Evolutionary conservation across 176 grass and related monocot genomes (phyloP).

Genomic region (Cocos nucifera): DNA sequence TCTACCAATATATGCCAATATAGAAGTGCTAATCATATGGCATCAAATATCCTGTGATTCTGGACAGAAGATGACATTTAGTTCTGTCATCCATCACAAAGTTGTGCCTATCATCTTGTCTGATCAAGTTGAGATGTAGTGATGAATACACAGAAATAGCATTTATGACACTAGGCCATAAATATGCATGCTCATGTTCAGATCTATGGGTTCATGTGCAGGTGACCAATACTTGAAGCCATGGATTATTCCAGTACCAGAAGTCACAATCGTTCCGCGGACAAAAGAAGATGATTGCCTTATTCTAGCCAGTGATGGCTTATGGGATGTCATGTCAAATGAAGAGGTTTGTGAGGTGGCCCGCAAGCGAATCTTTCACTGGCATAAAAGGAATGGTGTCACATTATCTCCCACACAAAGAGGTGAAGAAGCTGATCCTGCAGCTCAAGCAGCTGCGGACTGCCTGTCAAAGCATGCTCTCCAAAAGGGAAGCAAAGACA

Average conservation of each 20-base stretch:
- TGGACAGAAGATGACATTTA: too few relatives aligned
- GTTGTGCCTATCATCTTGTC: too few relatives aligned
- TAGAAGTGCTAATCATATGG: too few relatives aligned
- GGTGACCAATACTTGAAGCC: slow-evolving; percentile 91
- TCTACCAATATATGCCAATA: too few relatives aligned
- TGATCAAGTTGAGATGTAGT: too few relatives aligned
- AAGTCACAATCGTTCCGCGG: slow-evolving; percentile 62
- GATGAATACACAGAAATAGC: too few relatives aligned
- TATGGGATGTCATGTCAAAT: slow-evolving; percentile 82
- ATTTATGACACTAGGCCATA: too few relatives aligned
- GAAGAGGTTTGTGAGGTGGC: slow-evolving; percentile 79
- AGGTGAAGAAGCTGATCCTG: slow-evolving; percentile 45
- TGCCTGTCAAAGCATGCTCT: slow-evolving; percentile 71
- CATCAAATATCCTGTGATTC: too few relatives aligned
- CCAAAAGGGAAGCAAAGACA: slow-evolving; percentile 91
- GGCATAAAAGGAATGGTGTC: slow-evolving; percentile 71
- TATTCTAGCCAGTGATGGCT: slow-evolving; percentile 73
- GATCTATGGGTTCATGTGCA: slow-evolving; percentile 13
- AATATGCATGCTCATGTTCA: too few relatives aligned
- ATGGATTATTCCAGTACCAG: slow-evolving; percentile 86
- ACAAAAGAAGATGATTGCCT: slow-evolving; percentile 87
- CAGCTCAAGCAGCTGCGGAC: slow-evolving; percentile 68
- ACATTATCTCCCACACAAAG: slow-evolving; percentile 22
- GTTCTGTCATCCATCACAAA: too few relatives aligned
- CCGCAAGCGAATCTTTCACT: slow-evolving; percentile 60